Conservation (phyloP, 257 asterid genomes). For the Echites panduratus region DNA sequence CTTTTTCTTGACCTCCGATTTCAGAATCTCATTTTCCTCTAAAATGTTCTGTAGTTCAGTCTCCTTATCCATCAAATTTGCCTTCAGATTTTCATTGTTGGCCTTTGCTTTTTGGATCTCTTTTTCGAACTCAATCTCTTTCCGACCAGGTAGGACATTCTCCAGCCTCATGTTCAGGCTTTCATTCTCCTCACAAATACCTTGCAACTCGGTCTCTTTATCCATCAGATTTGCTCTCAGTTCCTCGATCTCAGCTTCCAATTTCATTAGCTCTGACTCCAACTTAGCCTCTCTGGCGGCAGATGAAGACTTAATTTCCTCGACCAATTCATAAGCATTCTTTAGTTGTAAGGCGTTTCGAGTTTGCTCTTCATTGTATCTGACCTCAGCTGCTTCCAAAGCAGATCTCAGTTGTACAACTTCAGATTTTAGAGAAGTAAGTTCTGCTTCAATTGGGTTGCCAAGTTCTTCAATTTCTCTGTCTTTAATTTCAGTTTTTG, state of each 20-base stretch:
- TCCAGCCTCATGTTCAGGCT: slow-evolving; percentile 38
- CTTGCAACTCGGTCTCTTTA: slow-evolving; percentile 82
- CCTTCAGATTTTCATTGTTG: slow-evolving; percentile 37
- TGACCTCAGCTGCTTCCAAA: slow-evolving; percentile 59
- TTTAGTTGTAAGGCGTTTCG: slow-evolving; percentile 33
- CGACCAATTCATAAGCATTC: slow-evolving; percentile 48
- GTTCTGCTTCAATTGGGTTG: slow-evolving; percentile 30
- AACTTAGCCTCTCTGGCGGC: slow-evolving; percentile 49
- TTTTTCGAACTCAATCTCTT: slow-evolving; percentile 5
- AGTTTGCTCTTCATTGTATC: slow-evolving; percentile 49
- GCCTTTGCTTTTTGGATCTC: slow-evolving; percentile 31
- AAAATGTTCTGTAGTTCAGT: slow-evolving; percentile 32
- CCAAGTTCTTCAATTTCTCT: slow-evolving; percentile 1
- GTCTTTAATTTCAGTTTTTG: neutral
- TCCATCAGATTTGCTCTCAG: slow-evolving; percentile 81
- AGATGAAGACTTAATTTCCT: slow-evolving; percentile 44
- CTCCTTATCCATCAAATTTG: slow-evolving; percentile 47
- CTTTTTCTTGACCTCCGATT: slow-evolving; percentile 27
- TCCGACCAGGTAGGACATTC: slow-evolving; percentile 1
- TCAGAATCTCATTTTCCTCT: slow-evolving; percentile 53
- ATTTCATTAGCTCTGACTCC: slow-evolving; percentile 34
- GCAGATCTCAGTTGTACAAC: slow-evolving; percentile 46
- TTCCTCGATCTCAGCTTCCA: slow-evolving; percentile 57
- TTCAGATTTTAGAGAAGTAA: slow-evolving; percentile 45
- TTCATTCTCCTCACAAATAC: slow-evolving; percentile 81